Evolutionary conservation across 2,329 filamentous ascomycete species (phyloP).

Genomic region (Sporothrix protearum): DNA sequence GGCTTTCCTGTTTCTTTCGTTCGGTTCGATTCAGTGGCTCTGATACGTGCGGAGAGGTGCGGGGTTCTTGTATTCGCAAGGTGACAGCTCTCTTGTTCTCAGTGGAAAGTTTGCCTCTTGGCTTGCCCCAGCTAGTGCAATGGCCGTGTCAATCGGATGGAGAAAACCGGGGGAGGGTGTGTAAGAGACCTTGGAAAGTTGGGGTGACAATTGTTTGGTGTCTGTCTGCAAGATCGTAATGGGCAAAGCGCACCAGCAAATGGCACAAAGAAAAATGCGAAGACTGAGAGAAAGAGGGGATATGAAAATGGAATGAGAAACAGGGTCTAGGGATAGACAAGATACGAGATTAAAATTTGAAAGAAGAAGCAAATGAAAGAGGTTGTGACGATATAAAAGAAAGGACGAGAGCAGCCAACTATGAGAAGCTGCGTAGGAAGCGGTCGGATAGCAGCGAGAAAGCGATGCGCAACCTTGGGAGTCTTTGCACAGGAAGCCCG

Average conservation of each 20-base stretch:
- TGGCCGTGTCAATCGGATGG: slow-evolving; percentile 14
- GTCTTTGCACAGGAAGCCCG: neutral
- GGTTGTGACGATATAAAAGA: too few species aligned
- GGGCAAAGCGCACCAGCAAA: slow-evolving; percentile 1
- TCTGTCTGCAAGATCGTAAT: neutral
- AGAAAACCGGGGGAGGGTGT: slow-evolving; percentile 12
- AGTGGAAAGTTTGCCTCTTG: neutral
- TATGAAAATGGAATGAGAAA: too few species aligned
- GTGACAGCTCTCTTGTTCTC: neutral
- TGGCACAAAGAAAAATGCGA: neutral
- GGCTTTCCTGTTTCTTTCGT: neutral
- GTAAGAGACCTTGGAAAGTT: slow-evolving; percentile 8
- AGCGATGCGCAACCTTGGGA: neutral
- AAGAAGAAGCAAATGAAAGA: neutral
- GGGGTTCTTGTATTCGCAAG: neutral
- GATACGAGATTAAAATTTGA: too few species aligned
- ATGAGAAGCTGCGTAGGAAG: neutral
- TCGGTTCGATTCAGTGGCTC: neutral
- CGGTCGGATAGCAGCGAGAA: neutral
- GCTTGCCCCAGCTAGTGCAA: neutral
- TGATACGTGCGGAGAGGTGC: slow-evolving; percentile 9
- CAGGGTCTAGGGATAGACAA: too few species aligned
- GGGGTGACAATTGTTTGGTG: neutral
- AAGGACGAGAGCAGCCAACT: neutral
- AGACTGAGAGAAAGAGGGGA: neutral